Evolutionary conservation across 1,139 yeast genomes (phyloP).

Genomic region (Nakaseomyces delphensis): DNA sequence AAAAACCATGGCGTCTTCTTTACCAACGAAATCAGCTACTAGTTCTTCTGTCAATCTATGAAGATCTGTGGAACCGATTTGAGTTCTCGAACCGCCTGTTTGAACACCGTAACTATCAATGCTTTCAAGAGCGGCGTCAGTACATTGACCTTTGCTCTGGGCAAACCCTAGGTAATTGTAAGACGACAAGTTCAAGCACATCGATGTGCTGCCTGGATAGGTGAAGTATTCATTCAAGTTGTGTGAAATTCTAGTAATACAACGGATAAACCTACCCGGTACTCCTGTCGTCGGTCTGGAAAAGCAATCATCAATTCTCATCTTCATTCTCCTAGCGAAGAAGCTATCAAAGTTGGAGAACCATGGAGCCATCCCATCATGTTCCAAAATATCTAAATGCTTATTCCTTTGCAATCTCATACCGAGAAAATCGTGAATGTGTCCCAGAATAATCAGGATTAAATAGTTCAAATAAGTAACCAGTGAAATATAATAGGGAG

Average conservation of each 20-base stretch:
- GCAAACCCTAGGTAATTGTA: conserved; percentile 96
- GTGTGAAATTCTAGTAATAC: conserved; percentile 64
- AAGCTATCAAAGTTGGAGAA: conserved; percentile 89
- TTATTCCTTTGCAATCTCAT: conserved; percentile 57
- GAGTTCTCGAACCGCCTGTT: conserved; percentile 67
- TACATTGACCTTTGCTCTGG: conserved; percentile 86
- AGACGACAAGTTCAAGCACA: conserved; percentile 79
- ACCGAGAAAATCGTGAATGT: conserved; percentile 81
- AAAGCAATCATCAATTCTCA: conserved; percentile 88
- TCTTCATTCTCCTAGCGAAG: conserved; percentile 84
- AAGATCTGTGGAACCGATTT: conserved; percentile 68
- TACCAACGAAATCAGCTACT: conserved; percentile 81
- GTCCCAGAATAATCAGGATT: conserved; percentile 78
- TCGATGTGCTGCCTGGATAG: conserved; percentile 65
- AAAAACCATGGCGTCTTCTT: conserved; percentile 77
- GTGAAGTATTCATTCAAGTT: conserved; percentile 51
- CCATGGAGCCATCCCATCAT: conserved; percentile 94
- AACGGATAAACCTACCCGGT: conserved; percentile 83
- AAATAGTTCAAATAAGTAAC: conserved; percentile 80
- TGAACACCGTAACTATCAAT: conserved; percentile 66
- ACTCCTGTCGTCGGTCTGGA: conserved; percentile 94
- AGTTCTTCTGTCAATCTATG: conserved; percentile 67
- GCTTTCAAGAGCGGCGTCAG: conserved; percentile 61
- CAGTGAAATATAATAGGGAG: conserved; percentile 70
- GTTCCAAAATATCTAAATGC: conserved; percentile 60